Evolutionary conservation across 305 asterid genomes (phyloP).

Genomic region (Fraxinus sp.): DNA sequence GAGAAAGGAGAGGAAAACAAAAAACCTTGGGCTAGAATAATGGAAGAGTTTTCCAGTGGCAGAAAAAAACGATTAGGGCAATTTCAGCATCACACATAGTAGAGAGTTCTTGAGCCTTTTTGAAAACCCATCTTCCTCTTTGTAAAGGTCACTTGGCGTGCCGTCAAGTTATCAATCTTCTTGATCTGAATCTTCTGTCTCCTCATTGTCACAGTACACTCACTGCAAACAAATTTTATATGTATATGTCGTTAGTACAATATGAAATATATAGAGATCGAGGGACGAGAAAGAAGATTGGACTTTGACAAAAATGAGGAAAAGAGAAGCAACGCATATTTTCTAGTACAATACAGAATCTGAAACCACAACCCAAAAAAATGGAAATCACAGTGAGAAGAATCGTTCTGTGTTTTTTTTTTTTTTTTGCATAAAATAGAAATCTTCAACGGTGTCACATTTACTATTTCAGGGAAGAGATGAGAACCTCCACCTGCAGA

Average conservation of each 20-base stretch:
- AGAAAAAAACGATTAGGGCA: slow-evolving; percentile 56
- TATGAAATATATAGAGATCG: neutral
- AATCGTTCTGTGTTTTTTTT: no score
- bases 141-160: slow-evolving; percentile 73
- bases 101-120: no score
- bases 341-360: slow-evolving; percentile 40
- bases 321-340: slow-evolving; percentile 29
- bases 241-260: neutral
- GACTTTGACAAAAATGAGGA: neutral
- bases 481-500: slow-evolving; percentile 28
- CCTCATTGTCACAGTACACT: slow-evolving; percentile 40
- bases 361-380: slow-evolving; percentile 22
- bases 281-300: neutral
- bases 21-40: slow-evolving; percentile 60
- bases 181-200: slow-evolving; percentile 74
- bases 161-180: slow-evolving; percentile 69
- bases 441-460: neutral
- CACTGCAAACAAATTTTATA: slow-evolving; percentile 21
- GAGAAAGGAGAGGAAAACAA: slow-evolving; percentile 8
- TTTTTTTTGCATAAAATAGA: no score
- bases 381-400: no score
- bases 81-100: no score
- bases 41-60: slow-evolving; percentile 69
- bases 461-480: slow-evolving; percentile 31
- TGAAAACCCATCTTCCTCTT: slow-evolving; percentile 33